Percentiles rank a stretch among this genome's conserved stretches.
Conservation (phyloP, 2,329 filamentous ascomycete species). For the Exophiala sp. region DNA sequence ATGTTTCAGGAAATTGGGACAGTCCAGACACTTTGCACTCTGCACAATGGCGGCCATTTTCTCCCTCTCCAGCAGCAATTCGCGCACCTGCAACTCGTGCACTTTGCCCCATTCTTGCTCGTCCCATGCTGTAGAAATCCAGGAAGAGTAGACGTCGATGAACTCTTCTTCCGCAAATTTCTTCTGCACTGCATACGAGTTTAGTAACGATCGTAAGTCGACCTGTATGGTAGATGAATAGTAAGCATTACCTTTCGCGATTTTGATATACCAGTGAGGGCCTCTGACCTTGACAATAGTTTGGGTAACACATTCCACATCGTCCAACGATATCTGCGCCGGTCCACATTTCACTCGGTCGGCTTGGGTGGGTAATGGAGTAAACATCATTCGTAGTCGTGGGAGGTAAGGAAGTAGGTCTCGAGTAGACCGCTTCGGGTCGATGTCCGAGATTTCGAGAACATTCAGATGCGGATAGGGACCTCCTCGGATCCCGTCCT, state of each 20-base stretch:
- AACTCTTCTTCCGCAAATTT: constrained; percentile 64
- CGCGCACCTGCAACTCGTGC: constrained; percentile 74
- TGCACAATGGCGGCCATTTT: constrained; percentile 59
- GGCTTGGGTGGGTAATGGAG: constrained; percentile 59
- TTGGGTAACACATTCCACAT: constrained; percentile 78
- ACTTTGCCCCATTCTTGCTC: constrained; percentile 75
- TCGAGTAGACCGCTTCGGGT: constrained; percentile 66
- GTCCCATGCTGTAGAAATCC: constrained; percentile 70
- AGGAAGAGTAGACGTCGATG: constrained; percentile 62
- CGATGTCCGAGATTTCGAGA: constrained; percentile 65
- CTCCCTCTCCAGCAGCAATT: constrained; percentile 66
- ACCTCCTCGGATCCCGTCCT: constrained; percentile 62
- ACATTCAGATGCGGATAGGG: constrained; percentile 66
- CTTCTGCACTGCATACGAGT: constrained; percentile 43
- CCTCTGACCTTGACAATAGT: constrained; percentile 52
- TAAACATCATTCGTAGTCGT: constrained; percentile 61
- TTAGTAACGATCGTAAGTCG: constrained; percentile 37
- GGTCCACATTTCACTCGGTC: constrained; percentile 64
- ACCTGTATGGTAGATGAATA: constrained; percentile 29
- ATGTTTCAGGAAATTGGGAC: constrained; percentile 78
- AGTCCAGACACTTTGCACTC: constrained; percentile 60
- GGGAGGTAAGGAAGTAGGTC: constrained; percentile 81
- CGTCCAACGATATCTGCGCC: constrained; percentile 63
- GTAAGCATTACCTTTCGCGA: constrained; percentile 43
- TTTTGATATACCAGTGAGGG: constrained; percentile 44